Conservation (phyloP, 2,329 filamentous ascomycete genomes). For the Penicillium psychrosexuale region DNA sequence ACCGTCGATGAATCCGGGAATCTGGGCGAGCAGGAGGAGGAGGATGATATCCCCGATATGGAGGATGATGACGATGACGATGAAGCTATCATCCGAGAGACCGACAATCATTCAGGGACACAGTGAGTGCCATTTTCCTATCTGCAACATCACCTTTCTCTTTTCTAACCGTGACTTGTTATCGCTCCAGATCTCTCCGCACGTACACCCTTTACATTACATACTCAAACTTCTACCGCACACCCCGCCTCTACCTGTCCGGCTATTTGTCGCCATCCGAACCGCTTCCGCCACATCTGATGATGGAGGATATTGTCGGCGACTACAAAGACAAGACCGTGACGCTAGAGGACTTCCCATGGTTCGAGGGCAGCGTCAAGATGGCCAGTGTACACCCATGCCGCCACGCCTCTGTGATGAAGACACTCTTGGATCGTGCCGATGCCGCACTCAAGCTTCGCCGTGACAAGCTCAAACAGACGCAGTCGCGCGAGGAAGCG, state of each 20-base stretch:
- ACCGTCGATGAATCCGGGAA: slow-evolving; percentile 89
- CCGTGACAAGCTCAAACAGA: slow-evolving; percentile 72
- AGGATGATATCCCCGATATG: slow-evolving; percentile 93
- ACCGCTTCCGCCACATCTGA: slow-evolving; percentile 74
- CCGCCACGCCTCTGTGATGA: slow-evolving; percentile 98
- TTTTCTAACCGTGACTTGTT: slow-evolving; percentile 1
- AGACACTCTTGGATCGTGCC: slow-evolving; percentile 89
- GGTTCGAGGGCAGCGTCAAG: slow-evolving; percentile 86
- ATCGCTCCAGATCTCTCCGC: slow-evolving; percentile 63
- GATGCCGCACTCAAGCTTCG: slow-evolving; percentile 89
- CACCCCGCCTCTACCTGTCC: slow-evolving; percentile 89
- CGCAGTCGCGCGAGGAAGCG: slow-evolving; percentile 45
- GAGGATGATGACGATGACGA: slow-evolving; percentile 93
- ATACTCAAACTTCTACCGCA: slow-evolving; percentile 95
- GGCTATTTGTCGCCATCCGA: slow-evolving; percentile 79
- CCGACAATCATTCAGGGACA: slow-evolving; percentile 48
- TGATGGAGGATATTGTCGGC: slow-evolving; percentile 96
- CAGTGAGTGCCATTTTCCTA: slow-evolving; percentile 47
- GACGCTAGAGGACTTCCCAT: slow-evolving; percentile 94
- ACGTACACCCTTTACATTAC: slow-evolving; percentile 99
- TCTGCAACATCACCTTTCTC: background rate
- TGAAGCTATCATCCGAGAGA: slow-evolving; percentile 89
- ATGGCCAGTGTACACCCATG: slow-evolving; percentile 97
- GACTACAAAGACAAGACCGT: slow-evolving; percentile 99
- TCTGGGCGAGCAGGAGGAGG: slow-evolving; percentile 64